phyloP scores from a whole-genome alignment of 805 yeast species.

The Saccharomycopsis oosterbeekiorum region DNA sequence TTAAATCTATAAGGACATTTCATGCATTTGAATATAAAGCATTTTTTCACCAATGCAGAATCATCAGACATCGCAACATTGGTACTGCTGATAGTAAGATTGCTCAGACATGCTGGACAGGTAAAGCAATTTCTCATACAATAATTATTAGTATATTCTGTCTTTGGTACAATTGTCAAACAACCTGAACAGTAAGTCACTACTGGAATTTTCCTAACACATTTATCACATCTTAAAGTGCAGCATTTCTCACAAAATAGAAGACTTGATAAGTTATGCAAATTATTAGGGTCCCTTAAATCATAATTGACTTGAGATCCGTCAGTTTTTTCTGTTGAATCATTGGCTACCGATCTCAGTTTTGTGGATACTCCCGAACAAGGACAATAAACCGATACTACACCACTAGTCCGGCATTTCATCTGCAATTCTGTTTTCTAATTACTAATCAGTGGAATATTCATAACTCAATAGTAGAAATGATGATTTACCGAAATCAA shows the following conservation, averaged over 20 bases:
- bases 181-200: conserved; percentile 26
- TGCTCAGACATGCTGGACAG: conserved; percentile 26
- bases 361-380: background rate
- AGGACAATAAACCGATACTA: background rate
- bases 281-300: conserved; percentile 20
- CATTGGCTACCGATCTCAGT: background rate
- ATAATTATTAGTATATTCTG: conserved; percentile 4
- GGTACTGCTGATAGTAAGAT: conserved; percentile 19
- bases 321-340: background rate
- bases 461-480: background rate
- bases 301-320: background rate
- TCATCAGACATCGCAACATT: conserved; percentile 17
- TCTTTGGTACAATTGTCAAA: conserved; percentile 6
- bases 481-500: too few species aligned
- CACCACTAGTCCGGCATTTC: background rate
- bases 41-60: conserved; percentile 24
- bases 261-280: conserved; percentile 18
- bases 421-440: background rate
- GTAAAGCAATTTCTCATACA: conserved; percentile 28
- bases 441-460: background rate
- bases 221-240: conserved; percentile 24
- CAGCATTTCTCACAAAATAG: conserved; percentile 25
- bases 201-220: conserved; percentile 21
- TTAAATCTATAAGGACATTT: conserved; percentile 28
- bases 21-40: conserved; percentile 32